Conservation (phyloP, 441 rosid species). For the Biscutella auriculata region DNA sequence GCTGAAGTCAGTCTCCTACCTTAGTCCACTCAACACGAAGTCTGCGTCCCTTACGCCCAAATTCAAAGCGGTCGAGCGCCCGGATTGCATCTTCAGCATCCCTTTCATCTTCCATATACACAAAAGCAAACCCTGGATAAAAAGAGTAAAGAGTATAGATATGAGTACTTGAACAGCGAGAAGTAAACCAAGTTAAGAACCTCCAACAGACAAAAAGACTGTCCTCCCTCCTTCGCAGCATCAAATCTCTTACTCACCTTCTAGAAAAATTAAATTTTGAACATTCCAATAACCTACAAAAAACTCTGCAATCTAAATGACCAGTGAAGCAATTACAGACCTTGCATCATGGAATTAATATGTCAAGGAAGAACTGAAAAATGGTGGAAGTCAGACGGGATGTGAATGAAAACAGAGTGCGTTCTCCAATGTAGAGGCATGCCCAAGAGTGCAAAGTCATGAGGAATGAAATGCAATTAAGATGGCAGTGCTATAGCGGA, state of each 20-base stretch:
- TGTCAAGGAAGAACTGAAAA: conserved; percentile 87
- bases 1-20: conserved; percentile 27
- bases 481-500: conserved; percentile 64
- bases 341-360: conserved; percentile 65
- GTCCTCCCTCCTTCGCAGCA: conserved; percentile 18
- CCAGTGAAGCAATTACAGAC: conserved; percentile 81
- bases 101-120: conserved; percentile 94
- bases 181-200: conserved; percentile 16
- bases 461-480: conserved; percentile 70
- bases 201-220: conserved; percentile 22
- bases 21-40: conserved; percentile 97
- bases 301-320: conserved; percentile 50
- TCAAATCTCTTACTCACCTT: conserved; percentile 25
- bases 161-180: not conserved
- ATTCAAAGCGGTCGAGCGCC: conserved; percentile 68
- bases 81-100: conserved; percentile 96
- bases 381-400: conserved; percentile 69
- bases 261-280: conserved; percentile 24
- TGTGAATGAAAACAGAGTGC: conserved; percentile 62
- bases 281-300: conserved; percentile 34
- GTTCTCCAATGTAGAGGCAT: conserved; percentile 54
- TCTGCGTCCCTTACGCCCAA: conserved; percentile 90
- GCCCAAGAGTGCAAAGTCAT: conserved; percentile 59
- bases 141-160: not conserved
- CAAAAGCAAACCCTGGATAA: conserved; percentile 71